Base-by-base conservation (phyloP, 2,329 filamentous ascomycete genomes). In the Alternaria sp. region DNA sequence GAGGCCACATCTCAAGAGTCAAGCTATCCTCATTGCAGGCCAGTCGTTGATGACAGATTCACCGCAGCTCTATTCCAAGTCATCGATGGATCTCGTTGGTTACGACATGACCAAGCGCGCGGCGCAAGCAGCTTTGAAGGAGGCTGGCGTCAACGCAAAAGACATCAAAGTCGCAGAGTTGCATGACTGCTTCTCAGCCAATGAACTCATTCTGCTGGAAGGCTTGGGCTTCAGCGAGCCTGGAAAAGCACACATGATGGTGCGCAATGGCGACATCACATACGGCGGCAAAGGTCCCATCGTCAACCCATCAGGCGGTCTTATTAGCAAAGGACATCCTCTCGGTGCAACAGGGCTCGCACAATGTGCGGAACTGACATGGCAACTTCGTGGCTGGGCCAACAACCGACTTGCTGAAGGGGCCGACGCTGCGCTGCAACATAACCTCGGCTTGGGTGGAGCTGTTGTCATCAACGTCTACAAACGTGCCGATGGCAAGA, bases 101-200 rank as follows among this genome's bases (percentile, higher is more conserved):
- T 95, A 90, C 77, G 90, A 91, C 67, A 97, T 97, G 95, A 90
- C 89, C 11, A 85, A 88, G 75, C 83, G 85, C 62, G 95, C 95
- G 1, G 89, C 88, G 10, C 81, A 85, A 64, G 83, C 84, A 1
- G 95, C 95, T 17, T 83, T 91, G 70, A 85, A 83, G 49, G 91
- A 98, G 82, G 93, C 93, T 0, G 86, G 87, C 32, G 86, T 89
- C 2, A 83, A 82, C 7, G 83, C 91, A 0, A 82, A 83, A 45
- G 91, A 97, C 72, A 86, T 95, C 64, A 90, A 91, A 75, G 91
- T 98, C 13, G 92, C 92, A 72, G 95, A 98, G 83, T 83, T 98
- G 63, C 95, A 98, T 81, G 95, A 98, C 83, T 98, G 95, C 83
- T 98, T 98, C 86, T 94, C 91, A 13, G 90, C 94, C 19, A 98